Evolutionary conservation across 208 protist genomes (phyloP), one percentile per base, ranked within the genome.

Genomic region (Crithidia expoeki): DNA sequence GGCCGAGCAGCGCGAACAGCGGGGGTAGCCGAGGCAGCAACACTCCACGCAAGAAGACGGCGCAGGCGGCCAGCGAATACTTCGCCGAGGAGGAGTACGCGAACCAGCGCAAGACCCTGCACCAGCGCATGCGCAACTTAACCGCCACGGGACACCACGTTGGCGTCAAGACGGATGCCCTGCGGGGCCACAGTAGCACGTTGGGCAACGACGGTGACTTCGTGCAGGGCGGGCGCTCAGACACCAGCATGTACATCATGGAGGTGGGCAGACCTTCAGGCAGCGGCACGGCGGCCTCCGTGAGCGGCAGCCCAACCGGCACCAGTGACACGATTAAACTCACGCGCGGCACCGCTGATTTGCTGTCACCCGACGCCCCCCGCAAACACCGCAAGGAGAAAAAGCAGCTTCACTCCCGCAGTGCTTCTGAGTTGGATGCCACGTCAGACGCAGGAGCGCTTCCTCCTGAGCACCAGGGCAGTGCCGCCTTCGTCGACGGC

Each of bases 61-160:
- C 47, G 21, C 51, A 32, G 25, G 38, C 50, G 46, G 64, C 61
- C 28, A 56, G 23, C 40, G 63, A 80, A 40, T 76, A 77, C 67
- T 76, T 79, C 38, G 50, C 65, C 10, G 68, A 83, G 21, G 78
- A 81, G 34, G 82, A 88, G 64, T 77, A 68, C 56, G 56, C 36
- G 32, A 51, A 64, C 38, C 34, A 46, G 53, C 21, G 49, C 5
- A 64, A 44, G 60, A 69, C 68, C 12, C 28, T 75, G 28, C 28
- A 59, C 4, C 38, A 78, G n/a, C 79, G 72, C 50, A 66, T 81
- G 75, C 74, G 77, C 10, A 33, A 52, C 36, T 65, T 47, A 49
- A 84, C 71, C 16, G 67, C 79, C 25, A 58, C 68, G 12, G 79
- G 82, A 14, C 71, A 67, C 27, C 62, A 78, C 67, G 65, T 79